Percentiles rank a stretch among this genome's conserved stretches.
These are phyloP conservation scores for Fusarium armeniacum DNA, from an alignment of 2,329 filamentous ascomycete genomes.

Conservation along the genomic window DNA sequence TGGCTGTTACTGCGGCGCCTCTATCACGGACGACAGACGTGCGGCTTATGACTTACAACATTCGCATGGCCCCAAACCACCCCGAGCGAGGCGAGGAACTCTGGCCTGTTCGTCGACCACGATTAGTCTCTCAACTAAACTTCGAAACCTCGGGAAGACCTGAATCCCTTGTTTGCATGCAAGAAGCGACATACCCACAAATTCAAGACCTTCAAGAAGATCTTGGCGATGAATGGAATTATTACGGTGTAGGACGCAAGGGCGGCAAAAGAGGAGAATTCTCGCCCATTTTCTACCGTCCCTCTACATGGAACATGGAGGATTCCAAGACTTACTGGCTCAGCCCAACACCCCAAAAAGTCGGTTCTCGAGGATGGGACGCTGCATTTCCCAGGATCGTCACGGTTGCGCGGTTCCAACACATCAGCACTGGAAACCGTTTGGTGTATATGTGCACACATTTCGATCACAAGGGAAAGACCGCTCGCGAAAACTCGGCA, in stretches of 20 bases:
- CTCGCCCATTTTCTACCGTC: slow-evolving; percentile 74
- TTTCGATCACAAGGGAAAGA: slow-evolving; percentile 63
- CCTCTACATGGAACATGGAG: slow-evolving; percentile 66
- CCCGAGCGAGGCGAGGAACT: slow-evolving; percentile 67
- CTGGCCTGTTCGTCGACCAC: slow-evolving; percentile 68
- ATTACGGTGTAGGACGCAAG: slow-evolving; percentile 70
- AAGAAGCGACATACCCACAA: slow-evolving; percentile 74
- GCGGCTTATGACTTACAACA: slow-evolving; percentile 73
- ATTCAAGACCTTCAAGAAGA: slow-evolving; percentile 66
- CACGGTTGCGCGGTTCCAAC: slow-evolving; percentile 62
- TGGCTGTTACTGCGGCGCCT: slow-evolving; percentile 29
- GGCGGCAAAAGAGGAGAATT: slow-evolving; percentile 76
- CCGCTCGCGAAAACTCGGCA: slow-evolving; percentile 58
- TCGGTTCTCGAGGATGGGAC: slow-evolving; percentile 72
- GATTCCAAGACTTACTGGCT: slow-evolving; percentile 72
- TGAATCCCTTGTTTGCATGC: slow-evolving; percentile 71
- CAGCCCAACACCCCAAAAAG: slow-evolving; percentile 67
- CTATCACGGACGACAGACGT: slow-evolving; percentile 51
- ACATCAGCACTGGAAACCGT: slow-evolving; percentile 54
- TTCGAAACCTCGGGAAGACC: slow-evolving; percentile 63
- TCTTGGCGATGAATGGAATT: slow-evolving; percentile 62
- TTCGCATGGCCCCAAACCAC: slow-evolving; percentile 69
- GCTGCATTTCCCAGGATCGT: slow-evolving; percentile 60
- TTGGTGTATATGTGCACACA: slow-evolving; percentile 67
- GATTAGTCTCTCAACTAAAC: slow-evolving; percentile 66